Evolutionary conservation across 73 alveolate genomes (phyloP).

Genomic region (Uronychia setigera): DNA sequence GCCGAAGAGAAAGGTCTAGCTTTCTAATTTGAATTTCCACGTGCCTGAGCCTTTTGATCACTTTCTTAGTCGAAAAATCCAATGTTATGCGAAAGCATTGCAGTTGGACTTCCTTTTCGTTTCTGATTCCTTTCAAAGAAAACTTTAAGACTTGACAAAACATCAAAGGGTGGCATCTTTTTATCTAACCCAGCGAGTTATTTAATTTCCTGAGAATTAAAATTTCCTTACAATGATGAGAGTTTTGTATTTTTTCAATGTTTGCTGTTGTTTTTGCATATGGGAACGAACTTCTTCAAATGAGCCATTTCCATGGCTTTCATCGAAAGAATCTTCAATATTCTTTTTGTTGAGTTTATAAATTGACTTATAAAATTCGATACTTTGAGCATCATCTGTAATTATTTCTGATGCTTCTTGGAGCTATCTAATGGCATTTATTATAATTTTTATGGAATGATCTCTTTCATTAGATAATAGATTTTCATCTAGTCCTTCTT

Average conservation of each 20-base stretch:
- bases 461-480: too few species aligned
- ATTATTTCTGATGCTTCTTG: neutral
- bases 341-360: neutral
- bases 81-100: too few species aligned
- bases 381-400: neutral
- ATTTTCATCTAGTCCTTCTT: neutral
- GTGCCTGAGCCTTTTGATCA: too few species aligned
- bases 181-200: neutral
- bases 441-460: too few species aligned
- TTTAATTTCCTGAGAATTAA: neutral
- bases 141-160: neutral
- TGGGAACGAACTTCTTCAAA: neutral
- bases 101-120: neutral
- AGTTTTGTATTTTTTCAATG: neutral
- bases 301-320: too few species aligned
- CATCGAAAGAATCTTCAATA: too few species aligned
- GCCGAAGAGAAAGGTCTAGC: too few species aligned
- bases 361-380: neutral
- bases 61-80: too few species aligned
- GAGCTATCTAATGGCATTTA: too few species aligned
- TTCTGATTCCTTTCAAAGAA: neutral
- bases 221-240: neutral
- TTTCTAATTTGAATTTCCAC: too few species aligned
- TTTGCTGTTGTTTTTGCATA: neutral
- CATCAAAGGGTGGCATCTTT: neutral